Evolutionary conservation across 768 basidiomycete species (phyloP), one percentile per base, ranked within the genome.

Genomic region (Pleurotus eryngii): DNA sequence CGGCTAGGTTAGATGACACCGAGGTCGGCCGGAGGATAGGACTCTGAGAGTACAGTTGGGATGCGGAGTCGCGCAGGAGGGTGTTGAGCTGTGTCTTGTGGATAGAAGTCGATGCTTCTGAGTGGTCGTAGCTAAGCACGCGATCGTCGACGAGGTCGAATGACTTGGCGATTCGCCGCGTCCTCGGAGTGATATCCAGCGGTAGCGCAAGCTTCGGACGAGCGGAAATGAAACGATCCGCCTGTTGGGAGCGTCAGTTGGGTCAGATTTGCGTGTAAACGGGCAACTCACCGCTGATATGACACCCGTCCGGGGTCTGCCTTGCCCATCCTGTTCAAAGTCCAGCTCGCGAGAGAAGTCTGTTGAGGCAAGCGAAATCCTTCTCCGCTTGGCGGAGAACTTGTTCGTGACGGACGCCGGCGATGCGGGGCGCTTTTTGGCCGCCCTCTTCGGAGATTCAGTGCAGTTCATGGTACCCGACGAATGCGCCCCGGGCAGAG

Each of bases 111-210:
- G 65, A 62, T 47, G 63, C 61, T 1, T 70, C 56, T 1, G 71
- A 70, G 37, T 84, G 81, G 40, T 74, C 72, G 66, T 76, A 87
- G 47, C 73, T 81, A 55, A 87, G 70, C 27, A 87, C 65, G 17
- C 79, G 77, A 58, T 82, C 82, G 61, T 81, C 81, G 6, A 79
- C 61, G 38, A 87, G 75, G 6, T 86, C 86, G 45, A 87, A 84
- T 22, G 81, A 72, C 60, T 81, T 80, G 61, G 84, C 82, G 46
- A 87, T 84, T 18, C 86, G 80, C 55, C 78, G 81, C n/a, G 86
- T 85, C 15, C 86, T 81, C 11, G 86, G 86, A 1, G 85, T 87
- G 37, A 73, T 77, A 55, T 83, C 79, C 46, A 88, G 77, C 3
- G 86, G 85, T 6, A 85, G 64, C 8, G 75, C 67, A 5, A 68